Evolutionary conservation across 2,329 filamentous ascomycete genomes (phyloP).

Genomic region (Trichoderma gracile): DNA sequence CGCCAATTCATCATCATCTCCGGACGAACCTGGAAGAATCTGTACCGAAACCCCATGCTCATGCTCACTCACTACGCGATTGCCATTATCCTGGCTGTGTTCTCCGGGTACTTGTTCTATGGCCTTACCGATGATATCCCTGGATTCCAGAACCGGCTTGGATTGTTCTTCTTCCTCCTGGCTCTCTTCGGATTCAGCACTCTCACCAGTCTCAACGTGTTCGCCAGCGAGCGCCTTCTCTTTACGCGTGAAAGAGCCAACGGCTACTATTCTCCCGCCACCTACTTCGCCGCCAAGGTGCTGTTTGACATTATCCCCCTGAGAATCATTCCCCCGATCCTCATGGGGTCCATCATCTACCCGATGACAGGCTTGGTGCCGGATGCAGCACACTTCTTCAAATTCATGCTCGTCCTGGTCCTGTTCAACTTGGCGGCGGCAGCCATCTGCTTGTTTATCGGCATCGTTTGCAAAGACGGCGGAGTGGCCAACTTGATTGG

Average conservation of each 20-base stretch:
- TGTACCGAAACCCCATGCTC: slow-evolving; percentile 95
- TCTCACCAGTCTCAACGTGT: slow-evolving; percentile 88
- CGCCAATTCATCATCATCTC: slow-evolving; percentile 90
- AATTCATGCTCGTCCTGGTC: slow-evolving; percentile 87
- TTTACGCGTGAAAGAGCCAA: slow-evolving; percentile 95
- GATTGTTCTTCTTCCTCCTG: slow-evolving; percentile 95
- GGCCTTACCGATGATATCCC: slow-evolving; percentile 93
- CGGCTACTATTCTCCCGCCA: slow-evolving; percentile 90
- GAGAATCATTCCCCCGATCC: slow-evolving; percentile 88
- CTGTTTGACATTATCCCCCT: slow-evolving; percentile 96
- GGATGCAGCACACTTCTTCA: slow-evolving; percentile 79
- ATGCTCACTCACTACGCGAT: slow-evolving; percentile 99
- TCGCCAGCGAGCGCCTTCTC: slow-evolving; percentile 83
- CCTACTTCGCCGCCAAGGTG: slow-evolving; percentile 95
- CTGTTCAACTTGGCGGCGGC: slow-evolving; percentile 95
- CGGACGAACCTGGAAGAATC: slow-evolving; percentile 89
- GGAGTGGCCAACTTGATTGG: slow-evolving; percentile 92
- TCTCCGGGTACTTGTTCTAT: slow-evolving; percentile 95
- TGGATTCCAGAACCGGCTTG: slow-evolving; percentile 95
- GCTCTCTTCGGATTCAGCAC: slow-evolving; percentile 97
- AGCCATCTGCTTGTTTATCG: slow-evolving; percentile 92
- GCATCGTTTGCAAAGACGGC: slow-evolving; percentile 88
- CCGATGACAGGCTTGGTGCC: slow-evolving; percentile 95
- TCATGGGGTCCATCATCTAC: slow-evolving; percentile 95
- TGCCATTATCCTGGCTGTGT: slow-evolving; percentile 88